Conservation (phyloP, 2,329 filamentous ascomycete species). For the Epichloe gansuensis region DNA sequence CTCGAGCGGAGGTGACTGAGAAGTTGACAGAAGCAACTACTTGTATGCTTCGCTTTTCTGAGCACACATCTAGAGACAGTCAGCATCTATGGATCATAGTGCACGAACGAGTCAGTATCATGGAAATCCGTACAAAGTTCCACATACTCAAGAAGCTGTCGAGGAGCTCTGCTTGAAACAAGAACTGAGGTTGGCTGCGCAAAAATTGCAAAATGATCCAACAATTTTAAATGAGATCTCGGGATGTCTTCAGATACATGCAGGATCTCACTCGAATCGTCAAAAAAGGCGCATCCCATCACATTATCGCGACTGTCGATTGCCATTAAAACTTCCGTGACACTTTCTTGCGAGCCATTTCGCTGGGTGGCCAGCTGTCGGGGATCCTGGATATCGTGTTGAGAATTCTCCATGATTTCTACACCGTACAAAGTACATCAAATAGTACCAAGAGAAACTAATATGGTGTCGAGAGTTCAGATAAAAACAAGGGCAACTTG, state of each 20-base stretch:
- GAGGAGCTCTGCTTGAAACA: slow-evolving; percentile 34
- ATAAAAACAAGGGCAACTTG: too few relatives aligned
- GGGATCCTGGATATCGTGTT: neutral
- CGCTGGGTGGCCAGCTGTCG: neutral
- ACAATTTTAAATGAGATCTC: slow-evolving; percentile 52
- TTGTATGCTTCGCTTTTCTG: neutral
- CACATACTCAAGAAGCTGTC: slow-evolving; percentile 19
- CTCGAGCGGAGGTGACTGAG: slow-evolving; percentile 2
- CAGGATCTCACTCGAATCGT: slow-evolving; percentile 54
- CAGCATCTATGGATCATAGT: slow-evolving; percentile 11
- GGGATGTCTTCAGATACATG: slow-evolving; percentile 67
- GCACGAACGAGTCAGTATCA: too few relatives aligned
- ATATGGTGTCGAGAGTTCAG: too few relatives aligned
- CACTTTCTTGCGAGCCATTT: neutral
- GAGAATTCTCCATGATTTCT: neutral
- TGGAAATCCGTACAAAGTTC: neutral
- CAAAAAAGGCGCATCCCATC: slow-evolving; percentile 77
- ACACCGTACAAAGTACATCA: too few relatives aligned
- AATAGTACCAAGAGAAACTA: too few relatives aligned
- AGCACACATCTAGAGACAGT: neutral
- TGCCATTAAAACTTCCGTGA: slow-evolving; percentile 60
- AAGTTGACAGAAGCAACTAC: slow-evolving; percentile 3
- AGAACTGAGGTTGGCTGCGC: slow-evolving; percentile 43
- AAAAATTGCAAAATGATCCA: slow-evolving; percentile 47
- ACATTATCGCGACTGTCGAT: slow-evolving; percentile 60